Base-by-base conservation (phyloP, 176 grass and related monocot genomes). In the Zizania latifolia region DNA sequence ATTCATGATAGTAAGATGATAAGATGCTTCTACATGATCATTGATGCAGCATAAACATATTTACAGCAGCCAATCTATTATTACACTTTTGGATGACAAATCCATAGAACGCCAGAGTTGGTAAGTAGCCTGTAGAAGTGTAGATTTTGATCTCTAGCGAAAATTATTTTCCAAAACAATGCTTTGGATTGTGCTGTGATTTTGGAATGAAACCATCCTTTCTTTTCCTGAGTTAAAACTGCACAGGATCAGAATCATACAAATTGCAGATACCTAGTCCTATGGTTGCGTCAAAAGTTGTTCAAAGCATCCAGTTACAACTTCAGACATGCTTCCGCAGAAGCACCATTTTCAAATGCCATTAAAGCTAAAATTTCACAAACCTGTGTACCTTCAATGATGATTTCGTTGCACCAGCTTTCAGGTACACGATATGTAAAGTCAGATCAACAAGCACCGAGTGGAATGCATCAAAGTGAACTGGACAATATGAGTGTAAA, bases 401-500 rank as follows among this genome's bases (percentile, higher is more conserved):
- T 83, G 76, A 71, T 82, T 82, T 94, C 84, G 19, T 76, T 38
- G 86, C 84, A 86, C 95, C 89, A 78, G 92, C 68, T 94, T 94
- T 99, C 48, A 94, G 92, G 82, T 81, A 99, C 78, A 89, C 92
- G 60, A 94, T 82, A 46, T 99, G 95, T 61, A 94, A 70, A 16
- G 92, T 92, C 66, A 99, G 82, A 86, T 99, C 95, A 65, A 99
- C 92, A 83, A 94, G 91, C 34, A 88, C 89, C 2, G 89, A 77
- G 66, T 99, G 95, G 69, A 94, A 99, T 10, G 81, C 87, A 74
- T 99, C 95, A 77, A 99, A 99, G 78, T 99, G 89, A 40, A 99
- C 92, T 62, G 95, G 95, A 81, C 91, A 94, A 67, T 99, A 99
- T 36, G 95, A 90, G 76, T 99, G 95, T 54, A 92, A 77, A 74